phyloP scores from a whole-genome alignment of 768 basidiomycete genomes.

The Mycena epipterygia region DNA sequence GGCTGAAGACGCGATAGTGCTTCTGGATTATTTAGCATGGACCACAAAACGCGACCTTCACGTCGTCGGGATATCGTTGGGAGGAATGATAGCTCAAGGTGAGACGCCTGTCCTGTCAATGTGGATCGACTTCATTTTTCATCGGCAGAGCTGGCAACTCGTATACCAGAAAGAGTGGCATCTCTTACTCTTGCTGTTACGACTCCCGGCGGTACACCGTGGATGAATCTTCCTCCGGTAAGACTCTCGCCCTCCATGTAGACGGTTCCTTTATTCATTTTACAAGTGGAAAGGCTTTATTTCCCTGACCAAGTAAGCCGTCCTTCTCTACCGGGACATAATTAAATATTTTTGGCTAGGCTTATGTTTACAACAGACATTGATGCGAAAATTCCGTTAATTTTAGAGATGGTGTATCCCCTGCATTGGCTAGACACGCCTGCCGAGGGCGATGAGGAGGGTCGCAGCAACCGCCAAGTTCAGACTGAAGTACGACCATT shows the following conservation, averaged over 20 bases:
- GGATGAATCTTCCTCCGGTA: conserved; percentile 76
- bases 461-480: conserved; percentile 75
- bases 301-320: conserved; percentile 51
- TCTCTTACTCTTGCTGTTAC: conserved; percentile 81
- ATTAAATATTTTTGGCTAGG: conserved; percentile 20
- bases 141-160: conserved; percentile 71
- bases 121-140: not conserved
- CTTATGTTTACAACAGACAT: conserved; percentile 61
- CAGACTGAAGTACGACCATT: conserved; percentile 62
- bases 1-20: conserved; percentile 79
- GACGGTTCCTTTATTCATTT: not conserved
- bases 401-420: conserved; percentile 74
- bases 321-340: not conserved
- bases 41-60: conserved; percentile 71
- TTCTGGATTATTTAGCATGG: conserved; percentile 83
- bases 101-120: not conserved
- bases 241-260: not conserved
- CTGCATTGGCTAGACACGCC: conserved; percentile 69
- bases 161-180: conserved; percentile 74
- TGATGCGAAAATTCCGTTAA: conserved; percentile 60
- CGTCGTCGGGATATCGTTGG: conserved; percentile 81
- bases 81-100: conserved; percentile 91
- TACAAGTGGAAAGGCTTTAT: conserved; percentile 57
- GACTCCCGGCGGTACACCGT: conserved; percentile 70
- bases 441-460: conserved; percentile 65